phyloP scores from a whole-genome alignment of 2,329 filamentous ascomycete species.

The Sporothrix sp. region DNA sequence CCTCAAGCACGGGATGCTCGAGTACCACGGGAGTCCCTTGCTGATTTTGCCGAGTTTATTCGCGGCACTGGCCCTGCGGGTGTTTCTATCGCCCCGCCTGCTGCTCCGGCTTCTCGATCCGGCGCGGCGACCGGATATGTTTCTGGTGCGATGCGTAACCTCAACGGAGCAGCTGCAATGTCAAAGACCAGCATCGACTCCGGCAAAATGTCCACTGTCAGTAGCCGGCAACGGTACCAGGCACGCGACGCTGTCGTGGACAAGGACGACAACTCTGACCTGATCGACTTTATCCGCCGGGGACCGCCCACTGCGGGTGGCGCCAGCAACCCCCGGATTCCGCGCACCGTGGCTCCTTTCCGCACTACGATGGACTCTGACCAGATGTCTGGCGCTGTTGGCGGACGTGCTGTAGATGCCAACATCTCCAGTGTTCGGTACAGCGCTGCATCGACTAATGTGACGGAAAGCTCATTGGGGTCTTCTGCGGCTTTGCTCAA shows the following conservation, averaged over 20 bases:
- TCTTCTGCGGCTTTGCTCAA: slow-evolving; percentile 64
- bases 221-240: slow-evolving; percentile 45
- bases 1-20: slow-evolving; percentile 60
- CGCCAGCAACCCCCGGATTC: slow-evolving; percentile 58
- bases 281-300: slow-evolving; percentile 92
- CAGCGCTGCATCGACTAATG: slow-evolving; percentile 46
- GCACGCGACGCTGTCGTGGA: slow-evolving; percentile 62
- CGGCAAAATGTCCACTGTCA: slow-evolving; percentile 27
- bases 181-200: slow-evolving; percentile 31
- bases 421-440: slow-evolving; percentile 45
- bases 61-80: slow-evolving; percentile 68
- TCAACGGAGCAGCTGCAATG: slow-evolving; percentile 21
- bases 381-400: slow-evolving; percentile 49
- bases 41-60: slow-evolving; percentile 84
- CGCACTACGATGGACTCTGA: slow-evolving; percentile 79
- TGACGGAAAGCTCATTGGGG: slow-evolving; percentile 60
- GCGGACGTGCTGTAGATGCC: slow-evolving; percentile 48
- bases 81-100: neutral
- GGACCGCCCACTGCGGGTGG: slow-evolving; percentile 54
- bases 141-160: slow-evolving; percentile 24
- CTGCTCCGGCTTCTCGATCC: neutral
- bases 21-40: slow-evolving; percentile 58
- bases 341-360: slow-evolving; percentile 76
- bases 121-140: slow-evolving; percentile 14
- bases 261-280: slow-evolving; percentile 63